These are phyloP conservation scores for Trichoderma harzianum DNA, from an alignment of 2,329 filamentous ascomycete genomes.

Conservation along the genomic window DNA sequence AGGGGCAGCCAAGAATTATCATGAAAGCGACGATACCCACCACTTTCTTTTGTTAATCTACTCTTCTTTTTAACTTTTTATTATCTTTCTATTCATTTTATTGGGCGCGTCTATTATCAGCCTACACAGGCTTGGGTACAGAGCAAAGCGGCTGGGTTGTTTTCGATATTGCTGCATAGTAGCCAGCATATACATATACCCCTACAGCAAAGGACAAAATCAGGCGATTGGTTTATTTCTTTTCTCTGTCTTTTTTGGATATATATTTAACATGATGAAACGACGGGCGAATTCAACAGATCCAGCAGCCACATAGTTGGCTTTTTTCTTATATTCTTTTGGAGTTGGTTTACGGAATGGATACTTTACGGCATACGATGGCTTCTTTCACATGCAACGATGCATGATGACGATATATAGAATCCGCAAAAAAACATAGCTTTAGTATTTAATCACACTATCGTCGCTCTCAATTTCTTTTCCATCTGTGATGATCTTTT, in stretches of 20 bases:
- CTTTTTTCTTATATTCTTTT: neutral
- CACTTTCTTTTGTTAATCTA: neutral
- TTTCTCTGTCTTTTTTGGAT: neutral
- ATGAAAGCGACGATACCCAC: neutral
- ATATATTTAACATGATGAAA: neutral
- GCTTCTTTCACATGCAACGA: neutral
- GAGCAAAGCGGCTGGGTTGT: slow-evolving; percentile 1
- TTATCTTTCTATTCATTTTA: neutral
- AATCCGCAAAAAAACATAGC: neutral
- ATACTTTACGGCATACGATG: neutral
- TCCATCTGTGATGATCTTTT: neutral
- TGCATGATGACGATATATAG: neutral
- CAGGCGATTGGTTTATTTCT: neutral
- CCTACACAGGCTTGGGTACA: neutral
- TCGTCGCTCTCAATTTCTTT: neutral
- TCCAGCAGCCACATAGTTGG: neutral
- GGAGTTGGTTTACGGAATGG: neutral
- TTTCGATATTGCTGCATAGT: neutral
- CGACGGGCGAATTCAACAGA: neutral
- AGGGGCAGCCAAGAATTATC: slow-evolving; percentile 13
- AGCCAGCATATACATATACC: slow-evolving; percentile 8
- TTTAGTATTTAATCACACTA: slow-evolving; percentile 2
- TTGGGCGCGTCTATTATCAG: neutral
- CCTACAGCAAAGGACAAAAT: slow-evolving; percentile 1
- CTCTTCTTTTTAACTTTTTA: neutral